Evolutionary conservation across 2,329 filamentous ascomycete genomes (phyloP).

Genomic region (Aspergillus persii): DNA sequence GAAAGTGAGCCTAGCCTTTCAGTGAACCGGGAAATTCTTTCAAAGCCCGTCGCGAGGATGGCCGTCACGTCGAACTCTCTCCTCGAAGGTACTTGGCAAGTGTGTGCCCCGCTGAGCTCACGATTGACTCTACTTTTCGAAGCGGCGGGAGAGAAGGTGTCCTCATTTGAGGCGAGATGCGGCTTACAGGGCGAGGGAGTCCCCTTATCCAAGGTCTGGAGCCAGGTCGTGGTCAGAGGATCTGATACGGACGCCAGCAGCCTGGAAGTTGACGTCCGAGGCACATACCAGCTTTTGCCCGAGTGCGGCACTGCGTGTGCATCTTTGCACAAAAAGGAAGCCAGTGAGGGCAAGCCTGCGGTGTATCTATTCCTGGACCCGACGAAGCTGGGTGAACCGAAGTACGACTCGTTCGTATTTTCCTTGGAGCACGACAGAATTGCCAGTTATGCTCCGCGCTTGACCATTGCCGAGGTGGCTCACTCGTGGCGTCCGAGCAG

Average conservation of each 20-base stretch:
- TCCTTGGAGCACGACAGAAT: constrained; percentile 48
- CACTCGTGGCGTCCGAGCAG: constrained; percentile 44
- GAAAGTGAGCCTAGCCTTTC: constrained; percentile 38
- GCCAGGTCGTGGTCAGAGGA: constrained; percentile 41
- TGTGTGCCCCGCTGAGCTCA: constrained; percentile 42
- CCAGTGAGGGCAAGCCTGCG: constrained; percentile 15
- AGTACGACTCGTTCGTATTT: constrained; percentile 58
- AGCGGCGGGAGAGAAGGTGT: constrained; percentile 31
- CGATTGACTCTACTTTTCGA: constrained; percentile 35
- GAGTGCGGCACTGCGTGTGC: constrained; percentile 58
- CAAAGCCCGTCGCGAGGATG: constrained; percentile 51
- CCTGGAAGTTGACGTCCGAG: constrained; percentile 44
- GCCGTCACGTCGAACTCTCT: constrained; percentile 29
- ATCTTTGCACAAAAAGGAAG: constrained; percentile 51
- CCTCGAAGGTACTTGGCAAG: constrained; percentile 44
- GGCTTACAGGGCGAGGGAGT: constrained; percentile 41
- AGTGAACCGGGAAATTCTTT: constrained; percentile 42
- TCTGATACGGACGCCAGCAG: constrained; percentile 24
- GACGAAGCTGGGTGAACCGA: constrained; percentile 45
- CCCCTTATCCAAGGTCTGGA: constrained; percentile 44
- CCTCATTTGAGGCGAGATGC: constrained; percentile 40
- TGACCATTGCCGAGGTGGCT: constrained; percentile 47
- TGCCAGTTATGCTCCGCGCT: constrained; percentile 47
- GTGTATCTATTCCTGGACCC: constrained; percentile 62
- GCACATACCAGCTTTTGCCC: constrained; percentile 52